phyloP scores from a whole-genome alignment of 1,284 basidiomycete genomes.

The Puccinia coronata region DNA sequence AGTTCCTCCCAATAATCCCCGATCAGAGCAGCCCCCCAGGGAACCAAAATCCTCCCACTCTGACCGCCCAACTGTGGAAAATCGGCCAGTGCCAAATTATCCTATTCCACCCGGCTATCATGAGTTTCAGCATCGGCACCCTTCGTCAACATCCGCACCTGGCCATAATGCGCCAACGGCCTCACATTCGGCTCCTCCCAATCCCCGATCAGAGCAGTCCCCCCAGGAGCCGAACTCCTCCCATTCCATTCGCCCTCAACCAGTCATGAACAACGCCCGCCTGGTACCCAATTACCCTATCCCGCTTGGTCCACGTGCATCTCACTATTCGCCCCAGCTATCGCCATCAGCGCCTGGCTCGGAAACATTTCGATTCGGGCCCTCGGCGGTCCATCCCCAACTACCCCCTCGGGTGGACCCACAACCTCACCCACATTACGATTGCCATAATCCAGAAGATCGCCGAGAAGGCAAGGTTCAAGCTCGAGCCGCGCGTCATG shows the following conservation, averaged over 20 bases:
- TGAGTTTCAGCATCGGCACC: neutral
- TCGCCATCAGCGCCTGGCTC: neutral
- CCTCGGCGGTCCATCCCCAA: neutral
- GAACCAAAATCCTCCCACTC: too few relatives aligned
- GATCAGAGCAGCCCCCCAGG: neutral
- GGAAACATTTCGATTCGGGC: neutral
- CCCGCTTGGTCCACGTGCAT: neutral
- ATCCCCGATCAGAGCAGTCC: neutral
- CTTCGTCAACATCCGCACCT: neutral
- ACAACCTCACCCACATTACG: neutral
- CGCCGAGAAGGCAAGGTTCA: neutral
- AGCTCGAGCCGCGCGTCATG: neutral
- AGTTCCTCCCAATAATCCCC: neutral
- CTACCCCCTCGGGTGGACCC: neutral
- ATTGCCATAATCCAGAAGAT: neutral
- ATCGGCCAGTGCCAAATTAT: constrained; percentile 12
- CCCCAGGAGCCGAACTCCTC: neutral
- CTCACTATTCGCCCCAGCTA: neutral
- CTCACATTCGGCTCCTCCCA: neutral
- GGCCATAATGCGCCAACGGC: neutral
- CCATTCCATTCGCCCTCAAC: neutral
- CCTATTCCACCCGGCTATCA: constrained; percentile 2
- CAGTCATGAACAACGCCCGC: neutral
- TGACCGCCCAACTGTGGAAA: neutral
- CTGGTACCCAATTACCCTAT: constrained; percentile 11